Evolutionary conservation across 306 rosid species (phyloP), one percentile per base, ranked within the genome.

Genomic region (Cyclanthera cordifolia): DNA sequence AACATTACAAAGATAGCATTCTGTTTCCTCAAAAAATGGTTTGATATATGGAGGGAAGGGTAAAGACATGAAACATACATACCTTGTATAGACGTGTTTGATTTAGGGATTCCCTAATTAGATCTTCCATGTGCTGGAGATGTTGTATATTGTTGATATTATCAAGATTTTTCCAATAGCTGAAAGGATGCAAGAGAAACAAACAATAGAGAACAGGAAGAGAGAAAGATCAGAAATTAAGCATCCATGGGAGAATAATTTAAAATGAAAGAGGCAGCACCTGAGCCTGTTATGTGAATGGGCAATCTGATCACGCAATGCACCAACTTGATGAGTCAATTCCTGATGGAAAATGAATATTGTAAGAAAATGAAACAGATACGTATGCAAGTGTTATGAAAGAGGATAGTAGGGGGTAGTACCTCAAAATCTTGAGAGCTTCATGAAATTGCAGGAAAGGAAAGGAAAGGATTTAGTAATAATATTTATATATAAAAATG

Each of bases 11-110:
- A 47, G 34, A 65, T 4, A 12, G 21, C 53, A 63, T 43, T 21
- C 53, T 47, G 20, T 66, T 37, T 16, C 24, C 71, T 46, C 55
- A 45, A 61, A 10, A n/a, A 30, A 30, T n/a, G 24, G 23, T 66
- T 66, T 24, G 41, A 66, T 46, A 1, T 25, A 66, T 66, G 20
- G 15, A 45, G 25, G 23, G 15, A 66, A 15, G 25, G 23, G 15
- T 46, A 15, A 66, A 66, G 55, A 25, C 43, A 8, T 27, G 41
- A 46, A 65, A 15, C 71, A 25, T 74, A 15, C 71, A 25, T 74
- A 85, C 97, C 96, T 91, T 91, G 23, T 81, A 83, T 28, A 74
- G 71, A 68, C 41, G 88, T 76, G 87, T 82, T 78, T 80, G 91
- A 79, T 77, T 73, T 57, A 91, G 83, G 16, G 94, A 91, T 71